Evolutionary conservation across 2,329 filamentous ascomycete genomes (phyloP).

Genomic region (Botrytis fragariae): DNA sequence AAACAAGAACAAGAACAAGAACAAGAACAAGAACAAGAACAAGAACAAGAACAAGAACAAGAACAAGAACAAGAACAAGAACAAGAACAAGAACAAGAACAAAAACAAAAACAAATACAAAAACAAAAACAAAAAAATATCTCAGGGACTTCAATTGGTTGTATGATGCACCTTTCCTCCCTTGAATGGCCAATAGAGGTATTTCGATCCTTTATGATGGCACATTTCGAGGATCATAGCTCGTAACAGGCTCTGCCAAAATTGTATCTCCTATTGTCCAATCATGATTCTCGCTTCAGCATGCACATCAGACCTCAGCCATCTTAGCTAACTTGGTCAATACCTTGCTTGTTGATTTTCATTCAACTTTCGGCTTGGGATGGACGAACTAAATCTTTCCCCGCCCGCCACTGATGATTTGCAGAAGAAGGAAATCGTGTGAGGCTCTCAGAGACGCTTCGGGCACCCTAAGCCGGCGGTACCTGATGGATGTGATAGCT

Average conservation of each 20-base stretch:
- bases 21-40: too few species aligned
- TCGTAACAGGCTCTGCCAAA: slow-evolving; percentile 2
- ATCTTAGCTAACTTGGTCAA: not conserved
- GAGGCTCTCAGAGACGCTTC: slow-evolving; percentile 19
- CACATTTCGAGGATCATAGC: slow-evolving; percentile 8
- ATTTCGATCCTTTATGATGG: slow-evolving; percentile 7
- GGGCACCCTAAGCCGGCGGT: slow-evolving; percentile 16
- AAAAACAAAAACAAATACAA: too few species aligned
- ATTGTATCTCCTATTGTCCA: slow-evolving; percentile 6
- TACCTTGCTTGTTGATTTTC: not conserved
- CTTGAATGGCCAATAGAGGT: not conserved
- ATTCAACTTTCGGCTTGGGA: not conserved
- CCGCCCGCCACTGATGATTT: slow-evolving; percentile 20
- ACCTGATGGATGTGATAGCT: slow-evolving; percentile 22
- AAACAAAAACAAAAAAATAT: not conserved
- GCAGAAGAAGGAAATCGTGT: slow-evolving; percentile 9
- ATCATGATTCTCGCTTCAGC: slow-evolving; percentile 5
- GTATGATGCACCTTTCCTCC: not conserved
- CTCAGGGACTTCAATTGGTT: not conserved
- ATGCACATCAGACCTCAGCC: slow-evolving; percentile 17
- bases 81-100: too few species aligned
- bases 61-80: too few species aligned
- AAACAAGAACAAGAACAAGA: too few species aligned
- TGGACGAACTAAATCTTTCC: slow-evolving; percentile 1
- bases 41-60: too few species aligned